Base-by-base conservation (phyloP, 2,329 filamentous ascomycete genomes). In the Trichoderma koningii region DNA sequence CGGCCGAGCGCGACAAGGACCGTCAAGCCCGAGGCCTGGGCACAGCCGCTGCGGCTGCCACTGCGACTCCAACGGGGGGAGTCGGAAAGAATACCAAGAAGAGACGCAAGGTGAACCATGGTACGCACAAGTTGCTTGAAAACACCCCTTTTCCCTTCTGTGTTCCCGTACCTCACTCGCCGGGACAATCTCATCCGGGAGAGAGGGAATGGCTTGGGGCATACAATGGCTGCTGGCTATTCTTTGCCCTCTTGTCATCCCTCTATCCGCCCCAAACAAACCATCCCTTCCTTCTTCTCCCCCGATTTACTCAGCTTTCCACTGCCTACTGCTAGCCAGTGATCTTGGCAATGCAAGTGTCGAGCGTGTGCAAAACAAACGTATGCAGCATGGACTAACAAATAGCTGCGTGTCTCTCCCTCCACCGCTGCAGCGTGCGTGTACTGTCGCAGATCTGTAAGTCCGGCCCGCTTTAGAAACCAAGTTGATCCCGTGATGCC, bases 401-500 rank as follows among this genome's bases (percentile, higher is more conserved):
- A 82, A 38, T 68, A 66, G 67, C 55, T 66, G 66, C 57, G 67
- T 65, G 66, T 55, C 61, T 62, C 59, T 42, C 41, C 44, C 55
- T 64, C 64, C 52, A 63, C 63, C 53, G 34, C 28, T 65, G 51
- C 56, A 94, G 91, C 91, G 76, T 94, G 91, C 81, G 89, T 94
- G 75, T 94, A 94, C 80, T 94, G 91, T 81, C 89, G 91, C 78
- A 87, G 91, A 87, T 94, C 91, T 86, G 90, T 93, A 87, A 91
- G 90, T 89, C 72, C 75, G 76, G 68, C 67, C 70, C 67, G 42
- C 64, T 42, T 62, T 57, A 19, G 17, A 51, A 57, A 38, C n/a
- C 26, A 19, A 63, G 47, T 28, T 14, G 34, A 34, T 21, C n/a
- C 44, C 53, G 15, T 45, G 50, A 55, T 45, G 38, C 50, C 15